Evolutionary conservation across 352 stramenopile species (phyloP).

Genomic region (Phytophthora pseudosyringae): DNA sequence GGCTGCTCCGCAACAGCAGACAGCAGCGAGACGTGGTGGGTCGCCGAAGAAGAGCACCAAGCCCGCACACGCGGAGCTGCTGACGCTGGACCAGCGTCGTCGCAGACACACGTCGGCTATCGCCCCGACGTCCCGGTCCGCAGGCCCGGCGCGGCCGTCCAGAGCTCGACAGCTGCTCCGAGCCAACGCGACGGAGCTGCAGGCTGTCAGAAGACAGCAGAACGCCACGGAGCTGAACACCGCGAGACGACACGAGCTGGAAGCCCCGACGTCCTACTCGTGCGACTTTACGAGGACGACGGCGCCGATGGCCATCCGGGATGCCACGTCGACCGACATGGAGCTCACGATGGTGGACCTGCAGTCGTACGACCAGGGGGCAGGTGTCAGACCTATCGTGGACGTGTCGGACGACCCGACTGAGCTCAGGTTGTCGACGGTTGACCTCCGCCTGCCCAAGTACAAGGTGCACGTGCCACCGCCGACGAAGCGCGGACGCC

Average conservation of each 20-base stretch:
- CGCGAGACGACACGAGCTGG: not conserved
- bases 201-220: conserved; percentile 4
- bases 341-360: conserved; percentile 17
- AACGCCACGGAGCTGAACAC: conserved; percentile 21
- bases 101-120: conserved; percentile 21
- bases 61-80: conserved; percentile 8
- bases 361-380: conserved; percentile 10
- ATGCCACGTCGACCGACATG: conserved; percentile 9
- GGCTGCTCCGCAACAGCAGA: conserved; percentile 3
- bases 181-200: conserved; percentile 18
- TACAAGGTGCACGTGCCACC: conserved; percentile 17
- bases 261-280: conserved; percentile 9
- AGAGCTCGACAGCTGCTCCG: conserved; percentile 23
- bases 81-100: conserved; percentile 20
- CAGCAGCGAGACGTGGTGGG: not conserved
- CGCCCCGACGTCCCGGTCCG: conserved; percentile 12
- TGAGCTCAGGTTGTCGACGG: conserved; percentile 19
- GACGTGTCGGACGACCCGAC: conserved; percentile 16
- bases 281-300: conserved; percentile 24
- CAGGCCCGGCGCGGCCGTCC: conserved; percentile 1
- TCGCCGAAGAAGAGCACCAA: not conserved
- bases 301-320: conserved; percentile 1
- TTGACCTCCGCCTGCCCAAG: conserved; percentile 28
- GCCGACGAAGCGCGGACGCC: conserved; percentile 20
- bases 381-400: conserved; percentile 7